phyloP scores from a whole-genome alignment of 768 basidiomycete species.

The Pisolithus marmoratus region DNA sequence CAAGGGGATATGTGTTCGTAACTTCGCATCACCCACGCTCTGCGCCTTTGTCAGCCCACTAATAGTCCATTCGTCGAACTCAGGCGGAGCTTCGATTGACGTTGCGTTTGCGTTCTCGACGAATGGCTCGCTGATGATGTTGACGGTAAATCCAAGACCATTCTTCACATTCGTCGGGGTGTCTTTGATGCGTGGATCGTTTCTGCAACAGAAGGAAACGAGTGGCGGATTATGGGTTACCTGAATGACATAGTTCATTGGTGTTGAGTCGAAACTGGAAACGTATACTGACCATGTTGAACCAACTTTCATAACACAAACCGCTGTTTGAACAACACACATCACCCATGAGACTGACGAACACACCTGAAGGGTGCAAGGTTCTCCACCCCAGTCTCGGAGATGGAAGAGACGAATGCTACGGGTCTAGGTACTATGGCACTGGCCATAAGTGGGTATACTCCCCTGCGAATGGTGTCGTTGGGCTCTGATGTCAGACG shows the following conservation, averaged over 20 bases:
- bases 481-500: no score
- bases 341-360: background rate
- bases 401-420: constrained; percentile 37
- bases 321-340: background rate
- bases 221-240: constrained; percentile 22
- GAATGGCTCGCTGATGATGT: constrained; percentile 51
- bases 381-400: constrained; percentile 30
- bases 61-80: constrained; percentile 36
- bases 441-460: constrained; percentile 33
- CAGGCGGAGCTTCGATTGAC: constrained; percentile 32
- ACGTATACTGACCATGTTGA: constrained; percentile 17
- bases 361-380: constrained; percentile 39
- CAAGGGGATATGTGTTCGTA: background rate
- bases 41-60: constrained; percentile 37
- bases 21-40: constrained; percentile 20
- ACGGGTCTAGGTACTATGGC: constrained; percentile 42
- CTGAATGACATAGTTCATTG: constrained; percentile 1
- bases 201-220: constrained; percentile 31
- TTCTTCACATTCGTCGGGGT: constrained; percentile 41
- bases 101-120: constrained; percentile 34
- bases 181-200: constrained; percentile 32
- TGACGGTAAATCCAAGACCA: constrained; percentile 45
- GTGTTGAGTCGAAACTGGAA: background rate
- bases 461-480: constrained; percentile 6
- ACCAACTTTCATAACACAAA: constrained; percentile 14